Percentiles rank a stretch among this genome's conserved stretches.
Evolutionary conservation across 202 grass and related monocot genomes (phyloP).

Genomic region (Miscanthus sacchariflorus): DNA sequence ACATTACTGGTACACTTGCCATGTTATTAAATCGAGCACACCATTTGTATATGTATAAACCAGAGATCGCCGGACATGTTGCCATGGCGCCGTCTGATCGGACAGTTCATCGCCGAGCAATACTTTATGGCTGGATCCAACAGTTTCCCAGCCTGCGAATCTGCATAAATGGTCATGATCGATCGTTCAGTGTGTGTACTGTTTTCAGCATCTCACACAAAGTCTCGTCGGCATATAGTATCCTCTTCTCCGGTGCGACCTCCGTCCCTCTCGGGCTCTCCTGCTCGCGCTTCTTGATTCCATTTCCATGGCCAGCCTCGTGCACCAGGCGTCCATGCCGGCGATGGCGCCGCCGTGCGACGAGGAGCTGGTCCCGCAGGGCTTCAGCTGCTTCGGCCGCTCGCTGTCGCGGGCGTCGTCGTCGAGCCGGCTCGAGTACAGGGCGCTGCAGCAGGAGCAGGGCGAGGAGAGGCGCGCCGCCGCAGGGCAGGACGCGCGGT

Average conservation of each 20-base stretch:
- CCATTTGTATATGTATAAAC: conserved; percentile 51
- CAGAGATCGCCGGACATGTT: conserved; percentile 44
- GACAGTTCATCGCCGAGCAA: conserved; percentile 50
- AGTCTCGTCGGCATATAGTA: background rate
- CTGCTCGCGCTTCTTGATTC: background rate
- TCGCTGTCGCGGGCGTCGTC: conserved; percentile 61
- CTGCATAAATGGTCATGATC: conserved; percentile 32
- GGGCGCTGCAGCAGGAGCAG: background rate
- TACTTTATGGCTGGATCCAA: conserved; percentile 55
- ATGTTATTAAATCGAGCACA: conserved; percentile 14
- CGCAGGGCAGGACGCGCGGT: conserved; percentile 46
- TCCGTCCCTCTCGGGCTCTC: no score
- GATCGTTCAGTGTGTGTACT: background rate
- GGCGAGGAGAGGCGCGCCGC: conserved; percentile 44
- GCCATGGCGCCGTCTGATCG: conserved; percentile 48
- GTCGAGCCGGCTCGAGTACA: conserved; percentile 52
- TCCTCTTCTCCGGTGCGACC: background rate
- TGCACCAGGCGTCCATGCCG: conserved; percentile 54
- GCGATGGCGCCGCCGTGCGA: conserved; percentile 39
- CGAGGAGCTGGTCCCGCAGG: conserved; percentile 49
- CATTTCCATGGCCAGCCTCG: conserved; percentile 53
- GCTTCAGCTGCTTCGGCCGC: conserved; percentile 65
- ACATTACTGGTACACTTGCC: conserved; percentile 50
- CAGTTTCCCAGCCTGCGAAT: conserved; percentile 13
- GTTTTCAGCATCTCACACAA: background rate